Percentiles rank a stretch among this genome's conserved stretches.
Conservation (phyloP, 139 green algal genomes). For the Pleodorina starrii region DNA sequence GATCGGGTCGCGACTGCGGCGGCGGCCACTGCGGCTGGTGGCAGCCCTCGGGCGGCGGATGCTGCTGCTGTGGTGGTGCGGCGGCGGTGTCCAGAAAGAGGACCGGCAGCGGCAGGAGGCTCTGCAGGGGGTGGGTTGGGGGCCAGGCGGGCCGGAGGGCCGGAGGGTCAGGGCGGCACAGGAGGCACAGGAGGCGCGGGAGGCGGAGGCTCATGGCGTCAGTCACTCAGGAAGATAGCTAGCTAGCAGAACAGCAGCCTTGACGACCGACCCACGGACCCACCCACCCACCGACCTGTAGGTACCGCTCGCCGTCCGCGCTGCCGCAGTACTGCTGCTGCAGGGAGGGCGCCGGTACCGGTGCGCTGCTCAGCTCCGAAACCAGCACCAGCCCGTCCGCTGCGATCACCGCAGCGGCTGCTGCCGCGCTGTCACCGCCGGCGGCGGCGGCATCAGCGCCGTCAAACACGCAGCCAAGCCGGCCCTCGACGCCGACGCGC, state of each 20-base stretch:
- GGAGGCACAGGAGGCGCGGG: no score
- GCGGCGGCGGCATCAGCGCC: not conserved
- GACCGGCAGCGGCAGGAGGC: slow-evolving; percentile 20
- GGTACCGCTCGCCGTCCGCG: not conserved
- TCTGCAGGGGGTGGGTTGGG: not conserved
- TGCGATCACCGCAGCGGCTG: not conserved
- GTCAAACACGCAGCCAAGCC: not conserved
- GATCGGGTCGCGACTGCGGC: not conserved
- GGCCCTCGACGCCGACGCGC: not conserved
- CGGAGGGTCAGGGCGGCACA: no score
- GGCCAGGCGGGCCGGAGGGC: no score
- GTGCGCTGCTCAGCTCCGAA: slow-evolving; percentile 17
- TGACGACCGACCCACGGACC: no score
- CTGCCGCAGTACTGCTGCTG: slow-evolving; percentile 42
- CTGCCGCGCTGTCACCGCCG: no score
- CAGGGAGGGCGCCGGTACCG: not conserved
- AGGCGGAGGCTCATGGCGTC: no score
- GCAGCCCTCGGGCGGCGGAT: not conserved
- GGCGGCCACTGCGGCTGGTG: not conserved
- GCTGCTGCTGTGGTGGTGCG: not conserved
- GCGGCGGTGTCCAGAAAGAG: slow-evolving; percentile 11
- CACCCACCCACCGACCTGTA: no score
- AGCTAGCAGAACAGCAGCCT: no score
- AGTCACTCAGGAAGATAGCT: no score
- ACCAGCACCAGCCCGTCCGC: not conserved